These are phyloP conservation scores for Chrysoporthe puriensis DNA, from an alignment of 2,329 filamentous ascomycete genomes.

Conservation along the genomic window DNA sequence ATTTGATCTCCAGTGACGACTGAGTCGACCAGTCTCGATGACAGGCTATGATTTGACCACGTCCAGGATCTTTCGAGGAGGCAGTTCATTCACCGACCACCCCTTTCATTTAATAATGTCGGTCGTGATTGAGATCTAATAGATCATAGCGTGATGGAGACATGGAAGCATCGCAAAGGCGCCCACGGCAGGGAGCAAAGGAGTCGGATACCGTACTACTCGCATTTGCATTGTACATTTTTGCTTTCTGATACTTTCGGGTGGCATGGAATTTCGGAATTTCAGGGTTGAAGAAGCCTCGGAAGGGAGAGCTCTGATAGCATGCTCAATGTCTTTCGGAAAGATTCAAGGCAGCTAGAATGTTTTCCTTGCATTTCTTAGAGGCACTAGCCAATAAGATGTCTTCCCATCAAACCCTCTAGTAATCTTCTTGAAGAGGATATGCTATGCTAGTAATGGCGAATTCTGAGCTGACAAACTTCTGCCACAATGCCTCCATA, in stretches of 20 bases:
- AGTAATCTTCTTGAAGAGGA: too few relatives aligned
- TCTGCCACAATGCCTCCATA: too few relatives aligned
- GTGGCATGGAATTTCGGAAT: not conserved
- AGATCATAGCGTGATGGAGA: not conserved
- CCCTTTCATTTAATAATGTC: not conserved
- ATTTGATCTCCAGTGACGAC: not conserved
- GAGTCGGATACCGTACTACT: not conserved
- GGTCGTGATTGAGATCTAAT: not conserved
- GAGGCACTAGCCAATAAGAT: too few relatives aligned
- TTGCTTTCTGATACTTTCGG: not conserved
- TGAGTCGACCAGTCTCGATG: not conserved
- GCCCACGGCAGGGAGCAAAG: not conserved
- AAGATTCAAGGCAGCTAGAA: not conserved
- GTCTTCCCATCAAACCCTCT: too few relatives aligned
- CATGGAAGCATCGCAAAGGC: slow-evolving; percentile 8
- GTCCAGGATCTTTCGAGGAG: not conserved
- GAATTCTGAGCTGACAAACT: too few relatives aligned
- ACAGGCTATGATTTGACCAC: not conserved
- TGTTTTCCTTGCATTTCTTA: too few relatives aligned
- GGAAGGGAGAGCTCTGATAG: not conserved
- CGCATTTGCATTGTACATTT: not conserved
- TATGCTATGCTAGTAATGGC: too few relatives aligned
- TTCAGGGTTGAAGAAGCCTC: not conserved
- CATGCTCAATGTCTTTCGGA: not conserved
- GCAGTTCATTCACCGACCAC: not conserved